Evolutionary conservation across 1,284 basidiomycete genomes (phyloP).

Genomic region (Sanghuangporus weigelae): DNA sequence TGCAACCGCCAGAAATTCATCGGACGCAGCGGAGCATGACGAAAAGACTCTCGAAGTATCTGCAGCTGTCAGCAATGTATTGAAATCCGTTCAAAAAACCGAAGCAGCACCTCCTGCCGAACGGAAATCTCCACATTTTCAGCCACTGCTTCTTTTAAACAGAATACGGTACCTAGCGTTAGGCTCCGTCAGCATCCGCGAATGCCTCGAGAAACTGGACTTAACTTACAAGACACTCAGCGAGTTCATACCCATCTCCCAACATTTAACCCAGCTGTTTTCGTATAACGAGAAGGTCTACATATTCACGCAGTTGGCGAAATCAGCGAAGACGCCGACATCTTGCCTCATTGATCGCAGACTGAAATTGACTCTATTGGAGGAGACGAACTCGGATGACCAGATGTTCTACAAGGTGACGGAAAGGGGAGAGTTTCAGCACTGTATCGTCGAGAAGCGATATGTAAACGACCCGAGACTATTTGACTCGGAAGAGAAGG

Average conservation of each 20-base stretch:
- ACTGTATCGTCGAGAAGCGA: constrained; percentile 1
- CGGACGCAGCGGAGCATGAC: no score
- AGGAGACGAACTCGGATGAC: background rate
- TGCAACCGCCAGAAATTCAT: no score
- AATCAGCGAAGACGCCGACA: background rate
- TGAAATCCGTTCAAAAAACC: no score
- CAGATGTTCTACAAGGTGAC: background rate
- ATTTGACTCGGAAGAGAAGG: background rate
- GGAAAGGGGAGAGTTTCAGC: constrained; percentile 1
- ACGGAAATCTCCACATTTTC: no score
- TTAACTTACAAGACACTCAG: background rate
- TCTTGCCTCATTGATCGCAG: background rate
- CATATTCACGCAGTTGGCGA: background rate
- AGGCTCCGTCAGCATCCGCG: background rate
- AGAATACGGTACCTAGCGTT: no score
- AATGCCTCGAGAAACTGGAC: background rate
- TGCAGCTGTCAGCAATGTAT: background rate
- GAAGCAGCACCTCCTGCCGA: no score
- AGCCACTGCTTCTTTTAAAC: no score
- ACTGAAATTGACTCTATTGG: background rate
- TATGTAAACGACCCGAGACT: background rate
- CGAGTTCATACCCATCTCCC: background rate
- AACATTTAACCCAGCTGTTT: background rate
- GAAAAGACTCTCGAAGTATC: background rate
- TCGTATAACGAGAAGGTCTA: background rate